Conservation (phyloP, 495 filamentous ascomycete species). For the Aspergillus asperescens region DNA sequence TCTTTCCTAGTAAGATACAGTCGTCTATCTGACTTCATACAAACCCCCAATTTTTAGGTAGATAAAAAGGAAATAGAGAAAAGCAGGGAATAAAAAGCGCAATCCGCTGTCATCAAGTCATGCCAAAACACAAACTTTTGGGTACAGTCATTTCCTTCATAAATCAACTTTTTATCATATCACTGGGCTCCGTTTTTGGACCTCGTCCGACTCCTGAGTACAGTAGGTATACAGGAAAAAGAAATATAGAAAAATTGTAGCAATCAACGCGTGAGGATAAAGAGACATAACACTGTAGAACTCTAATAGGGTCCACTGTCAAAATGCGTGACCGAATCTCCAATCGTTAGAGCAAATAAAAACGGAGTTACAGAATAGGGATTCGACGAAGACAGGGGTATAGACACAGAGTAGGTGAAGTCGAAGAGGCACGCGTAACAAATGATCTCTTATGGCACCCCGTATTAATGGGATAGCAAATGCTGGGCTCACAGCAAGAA, state of each 20-base stretch:
- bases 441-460: background rate
- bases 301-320: background rate
- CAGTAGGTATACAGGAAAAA: conserved; percentile 4
- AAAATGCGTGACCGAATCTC: background rate
- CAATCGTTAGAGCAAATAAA: background rate
- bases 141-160: background rate
- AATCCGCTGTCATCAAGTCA: conserved; percentile 5
- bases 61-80: background rate
- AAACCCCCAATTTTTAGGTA: background rate
- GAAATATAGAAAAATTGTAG: background rate
- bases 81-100: background rate
- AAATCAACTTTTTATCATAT: background rate
- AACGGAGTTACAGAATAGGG: no score
- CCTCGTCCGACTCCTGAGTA: conserved; percentile 2
- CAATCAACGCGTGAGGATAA: background rate
- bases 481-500: background rate
- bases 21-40: background rate
- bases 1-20: no score
- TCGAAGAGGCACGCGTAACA: no score
- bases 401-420: no score
- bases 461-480: background rate
- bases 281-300: background rate
- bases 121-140: conserved; percentile 2
- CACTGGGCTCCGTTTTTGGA: background rate
- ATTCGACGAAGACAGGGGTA: no score